Evolutionary conservation across 1,139 yeast genomes (phyloP), one percentile per base, ranked within the genome.

Genomic region (Suhomyces terraborum): DNA sequence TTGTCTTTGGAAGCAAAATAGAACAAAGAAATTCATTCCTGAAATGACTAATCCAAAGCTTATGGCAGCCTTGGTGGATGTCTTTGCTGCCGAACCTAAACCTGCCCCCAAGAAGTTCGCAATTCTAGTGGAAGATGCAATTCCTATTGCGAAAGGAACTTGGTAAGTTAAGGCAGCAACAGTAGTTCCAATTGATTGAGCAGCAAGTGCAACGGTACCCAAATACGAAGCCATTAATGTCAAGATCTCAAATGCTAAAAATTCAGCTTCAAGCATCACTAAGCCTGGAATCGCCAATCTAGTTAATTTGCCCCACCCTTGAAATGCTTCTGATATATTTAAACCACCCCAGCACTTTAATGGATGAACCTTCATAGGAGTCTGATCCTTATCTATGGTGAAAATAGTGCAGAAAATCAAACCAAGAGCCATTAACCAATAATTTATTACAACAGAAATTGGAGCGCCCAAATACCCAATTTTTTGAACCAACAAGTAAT

Each of bases 261-360:
- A 83, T 55, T 84, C 93, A 2, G 88, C 83, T 52, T 83, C 84
- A 25, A 84, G 66, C 88, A 84, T 84, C 4, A 84, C 65, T 20
- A 84, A 77, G 5, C 91, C 91, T 0, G 93, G 89, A 24, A 84
- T 60, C 0, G 91, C 81, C 46, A 79, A 65, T 24, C 55, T 52
- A n/a, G 74, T 60, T 42, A 79, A 58, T 42, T 62, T 71, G 5
- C 62, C 61, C 84, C 84, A 79, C 19, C 71, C 69, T 32, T 54
- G 53, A 46, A 75, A 75, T 1, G 73, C 53, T 9, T 48, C 57
- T n/a, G 40, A 35, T 4, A 56, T 31, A 27, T 53, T 48, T 34
- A 67, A 56, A 19, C 61, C 59, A 41, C 69, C 73, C 58, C 66
- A 56, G 12, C 68, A 46, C 40, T 54, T 58, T 60, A 76, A 59